phyloP scores from a whole-genome alignment of 1,284 basidiomycete species.

The Marasmius oreades region DNA sequence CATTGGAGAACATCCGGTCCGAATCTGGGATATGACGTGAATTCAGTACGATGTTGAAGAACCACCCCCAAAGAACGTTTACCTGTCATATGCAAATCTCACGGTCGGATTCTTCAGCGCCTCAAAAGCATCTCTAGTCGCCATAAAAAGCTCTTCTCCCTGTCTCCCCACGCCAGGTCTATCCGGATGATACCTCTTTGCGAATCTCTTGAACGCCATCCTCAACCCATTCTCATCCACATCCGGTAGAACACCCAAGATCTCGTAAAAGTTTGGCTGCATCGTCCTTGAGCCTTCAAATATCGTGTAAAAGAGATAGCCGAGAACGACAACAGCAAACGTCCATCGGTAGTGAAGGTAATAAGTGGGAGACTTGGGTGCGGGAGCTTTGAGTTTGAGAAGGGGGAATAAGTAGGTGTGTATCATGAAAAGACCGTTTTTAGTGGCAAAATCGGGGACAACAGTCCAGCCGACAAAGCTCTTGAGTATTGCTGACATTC shows the following conservation, averaged over 20 bases:
- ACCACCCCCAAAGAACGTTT: conserved; percentile 16
- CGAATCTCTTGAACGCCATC: conserved; percentile 71
- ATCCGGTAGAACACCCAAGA: conserved; percentile 58
- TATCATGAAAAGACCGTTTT: conserved; percentile 2
- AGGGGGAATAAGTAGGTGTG: neutral
- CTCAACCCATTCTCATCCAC: conserved; percentile 69
- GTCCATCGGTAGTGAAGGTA: conserved; percentile 55
- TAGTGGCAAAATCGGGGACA: conserved; percentile 1
- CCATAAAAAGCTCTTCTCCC: conserved; percentile 70
- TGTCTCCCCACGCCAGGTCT: conserved; percentile 52
- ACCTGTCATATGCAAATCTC: conserved; percentile 86
- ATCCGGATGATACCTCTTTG: conserved; percentile 77
- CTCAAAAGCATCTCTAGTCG: conserved; percentile 75
- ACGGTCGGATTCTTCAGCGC: conserved; percentile 75
- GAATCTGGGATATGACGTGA: conserved; percentile 44
- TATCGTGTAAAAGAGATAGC: conserved; percentile 69
- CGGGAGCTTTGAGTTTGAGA: neutral
- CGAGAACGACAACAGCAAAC: conserved; percentile 64
- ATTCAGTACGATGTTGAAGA: conserved; percentile 7
- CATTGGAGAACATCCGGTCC: conserved; percentile 71
- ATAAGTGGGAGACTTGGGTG: conserved; percentile 33
- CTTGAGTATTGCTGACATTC: neutral
- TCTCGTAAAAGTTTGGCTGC: conserved; percentile 71
- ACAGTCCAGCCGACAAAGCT: neutral
- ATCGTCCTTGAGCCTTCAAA: conserved; percentile 50